Percentiles rank a stretch among this genome's conserved stretches.
phyloP scores from a whole-genome alignment of 73 alveolate genomes.

The Uronychia setigera region DNA sequence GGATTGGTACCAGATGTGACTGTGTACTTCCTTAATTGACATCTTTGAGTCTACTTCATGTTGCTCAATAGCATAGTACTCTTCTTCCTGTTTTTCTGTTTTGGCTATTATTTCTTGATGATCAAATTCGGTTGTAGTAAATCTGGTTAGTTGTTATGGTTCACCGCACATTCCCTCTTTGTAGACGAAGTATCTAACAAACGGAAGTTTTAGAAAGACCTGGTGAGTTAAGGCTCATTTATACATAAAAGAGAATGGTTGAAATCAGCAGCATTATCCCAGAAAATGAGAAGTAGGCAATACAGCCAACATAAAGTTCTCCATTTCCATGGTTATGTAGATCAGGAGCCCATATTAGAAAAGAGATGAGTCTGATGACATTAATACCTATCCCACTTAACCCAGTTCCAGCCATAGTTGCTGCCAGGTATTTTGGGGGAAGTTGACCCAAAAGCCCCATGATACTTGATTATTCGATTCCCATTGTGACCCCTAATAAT shows the following conservation, averaged over 20 bases:
- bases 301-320: not conserved
- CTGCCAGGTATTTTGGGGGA: not conserved
- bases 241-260: not conserved
- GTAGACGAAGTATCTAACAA: not conserved
- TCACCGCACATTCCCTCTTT: constrained; percentile 1
- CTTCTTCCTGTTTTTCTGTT: not conserved
- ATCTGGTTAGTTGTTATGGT: not conserved
- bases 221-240: not conserved
- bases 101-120: not conserved
- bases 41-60: not conserved
- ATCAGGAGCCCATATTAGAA: not conserved
- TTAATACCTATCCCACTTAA: not conserved
- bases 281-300: not conserved
- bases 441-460: not conserved
- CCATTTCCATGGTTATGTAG: not conserved
- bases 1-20: not conserved
- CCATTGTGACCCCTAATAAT: not conserved
- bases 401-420: constrained; percentile 3
- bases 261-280: not conserved
- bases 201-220: not conserved
- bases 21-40: not conserved
- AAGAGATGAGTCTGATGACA: not conserved
- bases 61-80: no score
- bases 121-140: not conserved
- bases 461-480: not conserved